A percentile compares a stretch with the other conserved stretches of the same genome.
These are phyloP conservation scores for Leccinum boreale DNA, from an alignment of 768 basidiomycete species.

Conservation along the genomic window DNA sequence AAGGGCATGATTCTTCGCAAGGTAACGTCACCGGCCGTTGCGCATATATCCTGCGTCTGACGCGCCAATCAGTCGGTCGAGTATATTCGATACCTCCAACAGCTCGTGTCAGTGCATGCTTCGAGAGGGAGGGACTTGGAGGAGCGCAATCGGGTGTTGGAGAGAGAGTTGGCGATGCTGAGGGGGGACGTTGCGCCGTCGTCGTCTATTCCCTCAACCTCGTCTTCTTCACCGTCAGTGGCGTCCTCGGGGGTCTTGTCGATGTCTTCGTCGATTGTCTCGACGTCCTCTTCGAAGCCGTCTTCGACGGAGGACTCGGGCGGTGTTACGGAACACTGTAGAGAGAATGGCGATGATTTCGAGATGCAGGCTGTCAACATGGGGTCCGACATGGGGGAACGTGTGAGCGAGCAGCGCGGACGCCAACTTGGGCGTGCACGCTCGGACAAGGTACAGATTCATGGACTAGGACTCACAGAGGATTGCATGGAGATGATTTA, in stretches of 20 bases:
- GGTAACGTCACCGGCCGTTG: constrained; percentile 31
- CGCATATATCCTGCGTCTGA: constrained; percentile 7
- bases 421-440: constrained; percentile 18
- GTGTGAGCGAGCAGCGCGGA: constrained; percentile 12
- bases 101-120: constrained; percentile 78
- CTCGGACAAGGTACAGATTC: constrained; percentile 11
- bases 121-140: constrained; percentile 78
- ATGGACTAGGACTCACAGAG: constrained; percentile 5
- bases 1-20: constrained; percentile 92
- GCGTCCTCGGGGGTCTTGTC: constrained; percentile 17
- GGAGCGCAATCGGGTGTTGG: constrained; percentile 51
- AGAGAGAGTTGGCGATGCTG: constrained; percentile 26
- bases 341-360: constrained; percentile 8
- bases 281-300: constrained; percentile 7
- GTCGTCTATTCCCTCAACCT: constrained; percentile 12
- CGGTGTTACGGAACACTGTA: not conserved
- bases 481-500: constrained; percentile 19
- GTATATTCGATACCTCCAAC: constrained; percentile 74
- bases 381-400: constrained; percentile 1
- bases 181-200: constrained; percentile 14
- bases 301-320: constrained; percentile 2
- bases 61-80: constrained; percentile 39
- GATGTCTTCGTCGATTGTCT: constrained; percentile 13
- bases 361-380: constrained; percentile 17
- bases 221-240: constrained; percentile 19